Conservation (phyloP, 768 basidiomycete genomes). For the Leucosporidium yakuticum region DNA sequence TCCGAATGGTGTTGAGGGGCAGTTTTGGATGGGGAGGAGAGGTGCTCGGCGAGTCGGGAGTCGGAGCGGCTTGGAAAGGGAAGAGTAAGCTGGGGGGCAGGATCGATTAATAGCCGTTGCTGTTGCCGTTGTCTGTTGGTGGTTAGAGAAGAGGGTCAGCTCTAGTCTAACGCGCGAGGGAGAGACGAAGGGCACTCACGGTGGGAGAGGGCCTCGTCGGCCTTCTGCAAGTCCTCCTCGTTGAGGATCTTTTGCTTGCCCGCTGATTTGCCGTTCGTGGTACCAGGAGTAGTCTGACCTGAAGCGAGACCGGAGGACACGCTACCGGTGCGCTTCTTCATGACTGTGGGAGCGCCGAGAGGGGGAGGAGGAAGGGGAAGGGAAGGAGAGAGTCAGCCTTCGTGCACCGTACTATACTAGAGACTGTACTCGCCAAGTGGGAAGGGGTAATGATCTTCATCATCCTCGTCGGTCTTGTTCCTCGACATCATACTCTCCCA, state of each 20-base stretch:
- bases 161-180: too few species aligned
- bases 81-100: too few species aligned
- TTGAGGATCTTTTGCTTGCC: constrained; percentile 57
- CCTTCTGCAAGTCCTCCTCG: constrained; percentile 77
- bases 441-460: constrained; percentile 77
- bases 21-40: too few species aligned
- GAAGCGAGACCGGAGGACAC: constrained; percentile 59
- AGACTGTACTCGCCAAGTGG: constrained; percentile 6
- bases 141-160: too few species aligned
- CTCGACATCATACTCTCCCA: constrained; percentile 26
- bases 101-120: too few species aligned
- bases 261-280: constrained; percentile 23
- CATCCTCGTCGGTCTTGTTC: constrained; percentile 55
- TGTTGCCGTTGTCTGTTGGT: too few species aligned
- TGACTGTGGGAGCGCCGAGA: constrained; percentile 54
- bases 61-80: too few species aligned
- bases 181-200: constrained; percentile 12
- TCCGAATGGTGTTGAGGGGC: too few species aligned
- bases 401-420: background rate
- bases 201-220: constrained; percentile 69
- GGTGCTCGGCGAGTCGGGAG: too few species aligned
- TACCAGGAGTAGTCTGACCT: constrained; percentile 59
- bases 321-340: constrained; percentile 56
- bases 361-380: constrained; percentile 45
- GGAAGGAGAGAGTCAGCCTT: background rate